Conservation (phyloP, 2,329 filamentous ascomycete species). For the Penicillium sp. region DNA sequence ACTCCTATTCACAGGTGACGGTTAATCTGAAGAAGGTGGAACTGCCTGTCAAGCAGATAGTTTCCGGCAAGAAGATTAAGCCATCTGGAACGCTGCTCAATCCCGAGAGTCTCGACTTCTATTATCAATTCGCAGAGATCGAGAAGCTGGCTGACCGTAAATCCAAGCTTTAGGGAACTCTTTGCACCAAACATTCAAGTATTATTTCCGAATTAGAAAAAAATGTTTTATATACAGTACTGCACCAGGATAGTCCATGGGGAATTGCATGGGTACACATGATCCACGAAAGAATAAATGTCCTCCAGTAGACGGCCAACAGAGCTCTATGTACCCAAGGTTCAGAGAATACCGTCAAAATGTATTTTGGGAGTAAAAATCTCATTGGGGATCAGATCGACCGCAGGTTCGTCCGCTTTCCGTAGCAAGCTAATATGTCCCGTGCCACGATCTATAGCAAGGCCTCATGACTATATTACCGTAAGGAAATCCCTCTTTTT, state of each 20-base stretch:
- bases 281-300: slow-evolving; percentile 1
- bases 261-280: neutral
- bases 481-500: too few species aligned
- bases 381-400: too few species aligned
- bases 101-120: slow-evolving; percentile 74
- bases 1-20: slow-evolving; percentile 64
- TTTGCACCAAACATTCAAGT: too few species aligned
- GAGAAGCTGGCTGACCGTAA: slow-evolving; percentile 58
- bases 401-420: too few species aligned
- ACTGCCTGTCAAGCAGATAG: slow-evolving; percentile 80
- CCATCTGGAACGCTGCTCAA: slow-evolving; percentile 76
- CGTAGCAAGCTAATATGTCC: too few species aligned
- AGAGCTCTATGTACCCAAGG: neutral
- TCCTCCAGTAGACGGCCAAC: neutral
- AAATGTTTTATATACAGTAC: too few species aligned
- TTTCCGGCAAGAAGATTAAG: slow-evolving; percentile 73
- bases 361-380: too few species aligned
- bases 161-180: slow-evolving; percentile 25
- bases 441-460: too few species aligned
- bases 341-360: too few species aligned
- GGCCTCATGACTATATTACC: too few species aligned
- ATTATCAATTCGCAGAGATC: slow-evolving; percentile 76
- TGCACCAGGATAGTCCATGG: neutral
- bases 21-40: slow-evolving; percentile 87
- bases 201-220: too few species aligned